Conservation (phyloP, 495 filamentous ascomycete species). For the Annulohypoxylon maeteangense region DNA sequence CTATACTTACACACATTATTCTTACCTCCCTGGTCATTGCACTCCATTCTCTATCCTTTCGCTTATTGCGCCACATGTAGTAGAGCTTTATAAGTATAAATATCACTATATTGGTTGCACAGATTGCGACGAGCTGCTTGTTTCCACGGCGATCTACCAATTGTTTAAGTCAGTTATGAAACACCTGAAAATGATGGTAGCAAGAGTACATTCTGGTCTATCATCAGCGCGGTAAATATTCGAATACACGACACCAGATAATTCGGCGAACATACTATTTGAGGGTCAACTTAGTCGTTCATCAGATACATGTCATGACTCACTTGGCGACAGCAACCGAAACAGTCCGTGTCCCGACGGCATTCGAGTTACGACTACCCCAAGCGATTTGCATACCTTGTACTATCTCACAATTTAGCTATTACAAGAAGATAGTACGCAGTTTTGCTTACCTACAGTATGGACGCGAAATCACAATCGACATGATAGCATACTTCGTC, state of each 20-base stretch:
- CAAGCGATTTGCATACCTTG: constrained; percentile 67
- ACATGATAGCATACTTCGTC: constrained; percentile 60
- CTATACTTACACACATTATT: not conserved
- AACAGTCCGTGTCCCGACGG: constrained; percentile 69
- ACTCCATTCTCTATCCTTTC: constrained; percentile 59
- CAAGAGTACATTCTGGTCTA: constrained; percentile 44
- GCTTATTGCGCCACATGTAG: constrained; percentile 68
- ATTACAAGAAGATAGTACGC: constrained; percentile 50
- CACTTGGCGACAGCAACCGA: constrained; percentile 35
- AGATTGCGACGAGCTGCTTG: constrained; percentile 66
- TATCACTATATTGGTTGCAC: constrained; percentile 64
- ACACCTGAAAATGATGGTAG: not conserved
- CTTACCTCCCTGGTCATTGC: constrained; percentile 72
- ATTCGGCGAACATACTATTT: constrained; percentile 73
- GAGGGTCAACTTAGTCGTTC: not conserved
- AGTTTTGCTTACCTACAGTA: constrained; percentile 43
- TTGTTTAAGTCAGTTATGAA: constrained; percentile 58
- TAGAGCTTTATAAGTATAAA: constrained; percentile 68
- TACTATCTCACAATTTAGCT: constrained; percentile 22
- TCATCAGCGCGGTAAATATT: constrained; percentile 73
- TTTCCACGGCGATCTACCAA: constrained; percentile 70
- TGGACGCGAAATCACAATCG: constrained; percentile 55
- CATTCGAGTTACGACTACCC: constrained; percentile 67
- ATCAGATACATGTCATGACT: not conserved
- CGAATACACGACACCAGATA: constrained; percentile 66